A percentile compares a stretch with the other conserved stretches of the same genome.
These are phyloP conservation scores for Porodaedalea pini DNA, from an alignment of 1,284 basidiomycete genomes.

Conservation along the genomic window DNA sequence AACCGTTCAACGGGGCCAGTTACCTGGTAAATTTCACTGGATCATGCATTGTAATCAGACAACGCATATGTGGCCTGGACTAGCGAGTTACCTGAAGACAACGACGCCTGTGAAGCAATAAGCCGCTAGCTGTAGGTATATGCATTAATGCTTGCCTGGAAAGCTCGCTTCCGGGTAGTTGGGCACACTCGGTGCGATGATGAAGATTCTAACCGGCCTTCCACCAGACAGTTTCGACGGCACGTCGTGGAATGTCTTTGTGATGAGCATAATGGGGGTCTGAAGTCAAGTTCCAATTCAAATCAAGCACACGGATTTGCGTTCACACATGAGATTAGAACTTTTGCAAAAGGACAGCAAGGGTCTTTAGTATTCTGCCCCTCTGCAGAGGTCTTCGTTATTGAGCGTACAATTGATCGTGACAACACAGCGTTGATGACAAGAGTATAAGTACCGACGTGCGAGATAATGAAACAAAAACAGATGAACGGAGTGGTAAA, in stretches of 20 bases:
- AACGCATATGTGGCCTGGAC: not conserved
- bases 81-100: constrained; percentile 61
- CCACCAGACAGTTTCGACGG: constrained; percentile 61
- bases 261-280: constrained; percentile 66
- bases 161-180: constrained; percentile 80
- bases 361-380: constrained; percentile 20
- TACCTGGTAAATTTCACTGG: constrained; percentile 82
- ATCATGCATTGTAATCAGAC: constrained; percentile 1
- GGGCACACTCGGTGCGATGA: constrained; percentile 66
- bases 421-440: constrained; percentile 31
- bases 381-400: constrained; percentile 38
- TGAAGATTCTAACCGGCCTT: constrained; percentile 72
- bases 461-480: constrained; percentile 28
- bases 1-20: constrained; percentile 87
- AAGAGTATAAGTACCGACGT: constrained; percentile 35
- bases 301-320: not conserved
- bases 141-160: constrained; percentile 48
- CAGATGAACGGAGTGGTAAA: constrained; percentile 43
- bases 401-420: constrained; percentile 43
- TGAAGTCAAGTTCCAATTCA: no score
- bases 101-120: constrained; percentile 54
- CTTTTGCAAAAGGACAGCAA: not conserved
- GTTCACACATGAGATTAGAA: not conserved
- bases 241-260: constrained; percentile 73
- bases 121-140: constrained; percentile 10